Percentiles rank a stretch among this genome's conserved stretches.
Conservation (phyloP, 352 stramenopile genomes). For the Phytophthora tentaculata region DNA sequence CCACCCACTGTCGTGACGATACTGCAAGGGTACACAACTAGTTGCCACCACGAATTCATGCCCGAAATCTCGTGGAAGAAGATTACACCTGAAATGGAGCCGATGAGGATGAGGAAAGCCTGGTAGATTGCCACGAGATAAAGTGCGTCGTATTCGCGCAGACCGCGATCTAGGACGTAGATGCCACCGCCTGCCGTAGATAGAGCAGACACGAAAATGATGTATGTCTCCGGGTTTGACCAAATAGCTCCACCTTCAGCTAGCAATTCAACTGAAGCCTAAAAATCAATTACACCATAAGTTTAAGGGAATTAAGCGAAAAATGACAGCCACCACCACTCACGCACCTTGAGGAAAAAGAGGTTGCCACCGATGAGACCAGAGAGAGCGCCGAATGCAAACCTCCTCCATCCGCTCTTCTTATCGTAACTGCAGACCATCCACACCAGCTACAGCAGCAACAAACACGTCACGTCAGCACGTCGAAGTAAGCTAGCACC, state of each 20-base stretch:
- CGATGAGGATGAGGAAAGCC: conserved; percentile 85
- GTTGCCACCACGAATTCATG: conserved; percentile 87
- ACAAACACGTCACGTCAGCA: conserved; percentile 8
- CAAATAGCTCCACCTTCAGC: conserved; percentile 77
- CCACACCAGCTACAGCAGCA: conserved; percentile 62
- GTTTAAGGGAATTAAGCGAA: neutral
- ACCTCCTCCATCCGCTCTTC: conserved; percentile 75
- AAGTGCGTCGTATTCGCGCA: conserved; percentile 88
- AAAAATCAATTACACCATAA: conserved; percentile 1
- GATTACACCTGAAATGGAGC: conserved; percentile 85
- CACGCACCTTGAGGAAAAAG: conserved; percentile 85
- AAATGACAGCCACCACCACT: neutral
- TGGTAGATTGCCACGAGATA: conserved; percentile 89
- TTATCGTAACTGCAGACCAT: conserved; percentile 72
- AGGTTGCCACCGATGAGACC: conserved; percentile 86
- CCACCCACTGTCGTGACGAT: conserved; percentile 82
- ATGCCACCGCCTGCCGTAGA: conserved; percentile 77
- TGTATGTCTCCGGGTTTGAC: conserved; percentile 70
- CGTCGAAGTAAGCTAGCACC: neutral
- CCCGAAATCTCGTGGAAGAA: conserved; percentile 89
- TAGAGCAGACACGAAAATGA: conserved; percentile 71
- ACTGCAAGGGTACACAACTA: conserved; percentile 73
- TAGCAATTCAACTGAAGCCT: conserved; percentile 85
- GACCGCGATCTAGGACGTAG: conserved; percentile 75
- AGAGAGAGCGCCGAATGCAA: conserved; percentile 82